Evolutionary conservation across 2,329 filamentous ascomycete species (phyloP).

Genomic region (Fusarium decemcellulare): DNA sequence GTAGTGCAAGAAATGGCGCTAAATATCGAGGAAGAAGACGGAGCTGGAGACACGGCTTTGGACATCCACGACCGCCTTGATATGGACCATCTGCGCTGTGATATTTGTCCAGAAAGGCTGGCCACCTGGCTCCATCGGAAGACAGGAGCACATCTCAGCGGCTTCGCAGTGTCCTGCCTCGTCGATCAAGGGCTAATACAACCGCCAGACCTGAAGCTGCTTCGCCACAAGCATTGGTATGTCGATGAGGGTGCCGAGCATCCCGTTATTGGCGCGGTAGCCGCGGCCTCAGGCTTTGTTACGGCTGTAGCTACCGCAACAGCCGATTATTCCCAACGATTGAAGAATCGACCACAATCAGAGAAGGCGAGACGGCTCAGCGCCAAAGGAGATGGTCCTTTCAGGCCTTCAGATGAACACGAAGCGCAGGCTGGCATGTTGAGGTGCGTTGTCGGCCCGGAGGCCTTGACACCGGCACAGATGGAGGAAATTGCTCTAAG

Average conservation of each 20-base stretch:
- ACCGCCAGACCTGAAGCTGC: constrained; percentile 70
- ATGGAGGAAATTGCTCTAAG: constrained; percentile 50
- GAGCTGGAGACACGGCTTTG: constrained; percentile 64
- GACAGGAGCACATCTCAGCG: constrained; percentile 69
- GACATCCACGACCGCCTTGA: constrained; percentile 70
- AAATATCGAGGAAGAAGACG: constrained; percentile 68
- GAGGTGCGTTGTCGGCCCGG: background rate
- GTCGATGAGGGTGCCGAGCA: constrained; percentile 76
- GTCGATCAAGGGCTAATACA: constrained; percentile 68
- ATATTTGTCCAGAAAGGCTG: constrained; percentile 67
- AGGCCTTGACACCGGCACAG: constrained; percentile 39
- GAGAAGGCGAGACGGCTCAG: constrained; percentile 3
- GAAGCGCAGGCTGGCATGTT: background rate
- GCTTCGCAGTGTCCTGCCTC: constrained; percentile 72
- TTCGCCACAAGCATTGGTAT: constrained; percentile 67
- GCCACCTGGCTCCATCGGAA: constrained; percentile 74
- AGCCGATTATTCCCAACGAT: constrained; percentile 32
- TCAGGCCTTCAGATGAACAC: background rate
- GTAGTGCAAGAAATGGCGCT: constrained; percentile 60
- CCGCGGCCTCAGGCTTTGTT: constrained; percentile 75
- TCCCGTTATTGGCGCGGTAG: constrained; percentile 74
- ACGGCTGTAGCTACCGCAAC: constrained; percentile 64
- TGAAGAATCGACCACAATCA: constrained; percentile 20
- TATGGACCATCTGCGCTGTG: constrained; percentile 69
- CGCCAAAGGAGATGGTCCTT: background rate